Conservation (phyloP, 805 yeast genomes). For the Candida montana region DNA sequence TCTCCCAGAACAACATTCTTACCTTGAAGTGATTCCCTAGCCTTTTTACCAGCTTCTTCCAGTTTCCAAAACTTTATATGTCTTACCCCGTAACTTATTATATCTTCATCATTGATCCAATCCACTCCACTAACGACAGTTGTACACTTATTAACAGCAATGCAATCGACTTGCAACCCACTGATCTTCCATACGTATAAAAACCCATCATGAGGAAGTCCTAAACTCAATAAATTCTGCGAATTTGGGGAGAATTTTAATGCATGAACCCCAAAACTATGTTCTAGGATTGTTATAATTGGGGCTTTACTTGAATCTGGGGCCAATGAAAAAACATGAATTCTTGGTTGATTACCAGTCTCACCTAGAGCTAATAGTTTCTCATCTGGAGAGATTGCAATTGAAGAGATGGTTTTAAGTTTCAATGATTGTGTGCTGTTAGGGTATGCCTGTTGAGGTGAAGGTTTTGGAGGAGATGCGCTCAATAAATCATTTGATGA, state of each 20-base stretch:
- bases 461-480: conserved; percentile 13
- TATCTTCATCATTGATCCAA: conserved; percentile 43
- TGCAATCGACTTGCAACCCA: conserved; percentile 28
- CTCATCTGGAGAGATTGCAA: conserved; percentile 54
- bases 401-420: conserved; percentile 48
- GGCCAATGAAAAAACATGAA: conserved; percentile 54
- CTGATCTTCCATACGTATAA: conserved; percentile 53
- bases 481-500: conserved; percentile 3
- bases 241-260: conserved; percentile 58
- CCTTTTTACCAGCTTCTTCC: conserved; percentile 24
- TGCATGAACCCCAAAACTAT: conserved; percentile 56
- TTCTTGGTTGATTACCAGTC: conserved; percentile 61
- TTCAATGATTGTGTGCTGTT: conserved; percentile 24
- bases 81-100: conserved; percentile 57
- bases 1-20: conserved; percentile 53
- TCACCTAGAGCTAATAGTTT: conserved; percentile 64
- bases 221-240: conserved; percentile 51
- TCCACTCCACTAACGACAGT: conserved; percentile 48
- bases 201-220: conserved; percentile 65
- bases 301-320: conserved; percentile 44
- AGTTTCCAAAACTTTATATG: conserved; percentile 59
- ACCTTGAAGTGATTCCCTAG: conserved; percentile 42
- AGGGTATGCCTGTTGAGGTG: conserved; percentile 18
- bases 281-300: conserved; percentile 51
- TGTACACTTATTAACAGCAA: conserved; percentile 58